Base-by-base conservation (phyloP, 2,329 filamentous ascomycete species). In the Orbilia ellipsospora region DNA sequence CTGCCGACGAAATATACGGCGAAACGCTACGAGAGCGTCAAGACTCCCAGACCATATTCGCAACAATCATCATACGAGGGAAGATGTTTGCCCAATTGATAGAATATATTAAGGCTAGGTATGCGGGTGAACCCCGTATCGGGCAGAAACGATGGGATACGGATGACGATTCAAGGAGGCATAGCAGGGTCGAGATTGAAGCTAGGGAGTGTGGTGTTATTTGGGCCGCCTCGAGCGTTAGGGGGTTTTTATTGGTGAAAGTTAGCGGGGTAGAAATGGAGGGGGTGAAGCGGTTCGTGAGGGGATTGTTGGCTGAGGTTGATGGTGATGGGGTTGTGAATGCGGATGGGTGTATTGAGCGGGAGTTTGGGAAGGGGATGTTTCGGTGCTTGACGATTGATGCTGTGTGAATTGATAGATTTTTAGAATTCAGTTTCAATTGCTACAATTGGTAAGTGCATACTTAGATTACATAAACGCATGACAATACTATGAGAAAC, bases 161-260 rank as follows among this genome's bases (percentile, higher is more conserved):
- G 16, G 80, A 81, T 23, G 78, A 80, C 2, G 78, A 79, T 20
- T 77, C 83, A 57, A 83, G 42, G 85, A 88, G 73, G 80, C 80
- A 50, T 90, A 89, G 55, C 88, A 85, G 90, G 62, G 81, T 81
- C 28, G 80, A 80, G 60, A 86, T 90, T 74, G 83, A 80, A 82
- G 65, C 84, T 91, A 95, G 81, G 86, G 83, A 75, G 80, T 82
- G 8, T 57, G 87, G 87, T 15, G 82, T 96, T 2, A 84, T 94
- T 2, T 97, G 93, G 92, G 94, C 93, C 26, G 92, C 91, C 12
- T 92, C 93, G 13, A 87, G 87, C 26, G 89, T 96, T 40, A 87
- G 93, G 63, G 90, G 92, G 2, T 97, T 94, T 80, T 90, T 95
- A 2, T 86, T 97, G 26, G 90, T 98, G 78, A 98, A 98, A 82